Evolutionary conservation across 768 basidiomycete genomes (phyloP).

Genomic region (Boletus tylopilopsis): DNA sequence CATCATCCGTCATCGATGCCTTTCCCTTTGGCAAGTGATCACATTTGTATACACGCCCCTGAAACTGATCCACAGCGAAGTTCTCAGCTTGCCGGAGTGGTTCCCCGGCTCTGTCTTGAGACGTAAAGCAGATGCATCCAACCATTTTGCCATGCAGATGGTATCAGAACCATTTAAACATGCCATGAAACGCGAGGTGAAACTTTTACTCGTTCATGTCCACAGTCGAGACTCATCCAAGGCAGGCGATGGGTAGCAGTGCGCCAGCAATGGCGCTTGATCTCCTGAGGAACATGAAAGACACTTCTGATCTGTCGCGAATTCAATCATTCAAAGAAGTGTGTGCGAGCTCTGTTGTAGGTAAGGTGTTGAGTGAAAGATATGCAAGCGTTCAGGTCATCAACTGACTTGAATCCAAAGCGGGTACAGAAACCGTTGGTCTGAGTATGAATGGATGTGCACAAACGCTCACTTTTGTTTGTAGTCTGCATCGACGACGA

Average conservation of each 20-base stretch:
- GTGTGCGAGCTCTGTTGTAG: constrained; percentile 11
- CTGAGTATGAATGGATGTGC: neutral
- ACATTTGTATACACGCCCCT: no score
- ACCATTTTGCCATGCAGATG: constrained; percentile 6
- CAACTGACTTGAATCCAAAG: constrained; percentile 2
- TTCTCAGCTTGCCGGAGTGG: constrained; percentile 23
- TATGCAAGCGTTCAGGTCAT: neutral
- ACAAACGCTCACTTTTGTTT: neutral
- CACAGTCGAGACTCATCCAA: neutral
- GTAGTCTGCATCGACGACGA: constrained; percentile 9
- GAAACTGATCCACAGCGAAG: constrained; percentile 3
- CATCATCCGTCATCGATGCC: neutral
- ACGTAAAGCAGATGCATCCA: constrained; percentile 14
- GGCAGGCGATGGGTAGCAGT: constrained; percentile 10
- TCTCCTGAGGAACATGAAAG: neutral
- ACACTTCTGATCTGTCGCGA: constrained; percentile 6
- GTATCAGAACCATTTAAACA: constrained; percentile 16
- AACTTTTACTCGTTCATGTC: neutral
- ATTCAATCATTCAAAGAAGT: constrained; percentile 9
- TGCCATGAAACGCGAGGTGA: constrained; percentile 11
- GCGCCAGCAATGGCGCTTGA: constrained; percentile 13
- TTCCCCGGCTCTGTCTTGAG: constrained; percentile 27
- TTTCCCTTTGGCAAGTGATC: constrained; percentile 23
- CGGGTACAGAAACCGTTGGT: constrained; percentile 20
- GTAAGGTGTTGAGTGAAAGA: constrained; percentile 7